These are phyloP conservation scores for Penicillium sp. DNA, from an alignment of 2,329 filamentous ascomycete species.

Conservation along the genomic window DNA sequence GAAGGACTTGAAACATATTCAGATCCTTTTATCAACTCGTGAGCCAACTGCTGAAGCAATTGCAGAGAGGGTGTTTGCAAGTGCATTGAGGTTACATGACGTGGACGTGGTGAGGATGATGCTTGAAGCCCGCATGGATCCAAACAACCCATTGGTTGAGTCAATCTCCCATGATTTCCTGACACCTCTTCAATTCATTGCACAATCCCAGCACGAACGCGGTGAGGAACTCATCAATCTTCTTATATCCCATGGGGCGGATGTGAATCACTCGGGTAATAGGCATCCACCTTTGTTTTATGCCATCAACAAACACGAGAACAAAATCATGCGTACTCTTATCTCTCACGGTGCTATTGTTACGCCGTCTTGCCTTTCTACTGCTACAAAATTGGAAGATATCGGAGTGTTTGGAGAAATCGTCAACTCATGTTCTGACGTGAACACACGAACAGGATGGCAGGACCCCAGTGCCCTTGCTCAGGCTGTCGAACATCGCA, in stretches of 20 bases:
- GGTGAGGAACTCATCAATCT: slow-evolving; percentile 4
- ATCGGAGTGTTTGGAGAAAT: not conserved
- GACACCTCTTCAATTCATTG: not conserved
- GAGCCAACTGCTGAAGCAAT: slow-evolving; percentile 22
- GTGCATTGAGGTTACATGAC: not conserved
- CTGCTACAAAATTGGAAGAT: not conserved
- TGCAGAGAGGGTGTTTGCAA: slow-evolving; percentile 13
- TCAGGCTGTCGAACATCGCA: not conserved
- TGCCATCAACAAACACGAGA: not conserved
- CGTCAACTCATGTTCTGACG: not conserved
- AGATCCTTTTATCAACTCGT: slow-evolving; percentile 1
- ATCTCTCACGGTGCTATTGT: not conserved
- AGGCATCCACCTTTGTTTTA: slow-evolving; percentile 1
- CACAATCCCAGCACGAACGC: not conserved
- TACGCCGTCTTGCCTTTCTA: not conserved
- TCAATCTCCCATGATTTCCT: not conserved
- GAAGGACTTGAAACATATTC: not conserved
- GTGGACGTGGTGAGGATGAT: slow-evolving; percentile 5
- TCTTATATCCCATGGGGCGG: slow-evolving; percentile 13
- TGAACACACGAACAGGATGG: not conserved
- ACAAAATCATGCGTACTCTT: not conserved
- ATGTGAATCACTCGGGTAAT: slow-evolving; percentile 10
- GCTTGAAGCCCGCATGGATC: not conserved
- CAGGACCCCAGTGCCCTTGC: not conserved
- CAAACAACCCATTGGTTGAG: not conserved